These are phyloP conservation scores for Trypanosoma cruzi DNA, from an alignment of 208 protist species.

Conservation along the genomic window DNA sequence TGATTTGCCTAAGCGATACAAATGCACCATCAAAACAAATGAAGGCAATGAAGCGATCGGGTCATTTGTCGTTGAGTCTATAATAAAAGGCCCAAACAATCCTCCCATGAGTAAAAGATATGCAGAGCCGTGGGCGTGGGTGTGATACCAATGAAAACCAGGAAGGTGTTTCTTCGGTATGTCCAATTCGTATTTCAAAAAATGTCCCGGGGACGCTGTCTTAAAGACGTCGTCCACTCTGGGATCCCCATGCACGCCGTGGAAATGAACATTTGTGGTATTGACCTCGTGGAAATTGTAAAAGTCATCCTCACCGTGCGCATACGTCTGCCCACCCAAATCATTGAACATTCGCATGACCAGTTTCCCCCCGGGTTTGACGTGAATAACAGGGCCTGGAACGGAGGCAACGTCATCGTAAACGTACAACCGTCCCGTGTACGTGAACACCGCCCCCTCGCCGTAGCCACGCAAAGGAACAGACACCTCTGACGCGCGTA, in stretches of 20 bases:
- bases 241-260: slow-evolving; percentile 81
- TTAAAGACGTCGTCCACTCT: slow-evolving; percentile 70
- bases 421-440: slow-evolving; percentile 70
- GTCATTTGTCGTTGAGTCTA: slow-evolving; percentile 41
- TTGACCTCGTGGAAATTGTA: slow-evolving; percentile 75
- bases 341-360: slow-evolving; percentile 62
- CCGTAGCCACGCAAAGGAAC: slow-evolving; percentile 48
- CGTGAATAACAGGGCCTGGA: slow-evolving; percentile 70
- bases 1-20: slow-evolving; percentile 65
- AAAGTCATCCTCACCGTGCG: slow-evolving; percentile 7
- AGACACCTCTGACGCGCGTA: slow-evolving; percentile 37
- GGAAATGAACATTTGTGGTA: slow-evolving; percentile 85
- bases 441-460: slow-evolving; percentile 54
- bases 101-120: slow-evolving; percentile 82
- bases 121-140: slow-evolving; percentile 76
- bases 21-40: slow-evolving; percentile 66
- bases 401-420: slow-evolving; percentile 43
- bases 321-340: slow-evolving; percentile 37
- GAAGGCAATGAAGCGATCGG: slow-evolving; percentile 39
- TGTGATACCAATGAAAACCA: slow-evolving; percentile 88
- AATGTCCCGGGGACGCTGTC: slow-evolving; percentile 38
- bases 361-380: slow-evolving; percentile 66
- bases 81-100: slow-evolving; percentile 76
- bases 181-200: slow-evolving; percentile 62
- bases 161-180: slow-evolving; percentile 73